These are phyloP conservation scores for Nannochloropsis oceanica DNA, from an alignment of 108 stramenopile species.

Conservation along the genomic window DNA sequence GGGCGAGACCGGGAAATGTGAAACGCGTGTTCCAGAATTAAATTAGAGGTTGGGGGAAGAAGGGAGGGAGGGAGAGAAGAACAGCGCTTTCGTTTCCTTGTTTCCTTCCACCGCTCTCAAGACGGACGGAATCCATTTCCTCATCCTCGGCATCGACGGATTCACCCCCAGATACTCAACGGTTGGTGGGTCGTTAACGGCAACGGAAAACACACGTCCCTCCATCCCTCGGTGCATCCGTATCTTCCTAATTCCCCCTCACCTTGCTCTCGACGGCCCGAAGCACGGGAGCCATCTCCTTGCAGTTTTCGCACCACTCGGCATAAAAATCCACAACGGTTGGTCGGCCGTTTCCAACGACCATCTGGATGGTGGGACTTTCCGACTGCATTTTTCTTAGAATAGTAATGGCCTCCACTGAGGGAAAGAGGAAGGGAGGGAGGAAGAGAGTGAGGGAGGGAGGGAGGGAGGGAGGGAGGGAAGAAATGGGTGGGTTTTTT, in stretches of 20 bases:
- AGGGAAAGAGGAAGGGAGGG: not conserved
- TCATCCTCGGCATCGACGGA: too few relatives aligned
- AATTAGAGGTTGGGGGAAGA: too few relatives aligned
- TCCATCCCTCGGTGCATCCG: not conserved
- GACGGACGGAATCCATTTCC: too few relatives aligned
- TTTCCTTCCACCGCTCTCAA: too few relatives aligned
- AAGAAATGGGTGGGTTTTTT: not conserved
- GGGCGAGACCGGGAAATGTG: too few relatives aligned
- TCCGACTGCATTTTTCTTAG: slow-evolving; percentile 17
- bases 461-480: not conserved
- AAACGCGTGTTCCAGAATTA: too few relatives aligned
- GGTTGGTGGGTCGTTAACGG: too few relatives aligned
- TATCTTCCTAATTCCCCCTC: not conserved
- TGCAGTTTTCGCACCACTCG: slow-evolving; percentile 32
- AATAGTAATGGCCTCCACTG: slow-evolving; percentile 13
- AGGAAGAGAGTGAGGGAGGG: not conserved
- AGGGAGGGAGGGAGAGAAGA: too few relatives aligned
- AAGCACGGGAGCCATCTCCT: slow-evolving; percentile 24
- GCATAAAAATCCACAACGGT: slow-evolving; percentile 35
- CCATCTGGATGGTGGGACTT: slow-evolving; percentile 4
- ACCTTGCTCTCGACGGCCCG: slow-evolving; percentile 9
- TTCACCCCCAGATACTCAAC: too few relatives aligned
- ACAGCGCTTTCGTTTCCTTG: too few relatives aligned
- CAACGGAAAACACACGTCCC: not conserved
- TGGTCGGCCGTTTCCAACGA: slow-evolving; percentile 21